Evolutionary conservation across 192 early-diverging fungal species (phyloP).

Genomic region (Coemansia sp.): DNA sequence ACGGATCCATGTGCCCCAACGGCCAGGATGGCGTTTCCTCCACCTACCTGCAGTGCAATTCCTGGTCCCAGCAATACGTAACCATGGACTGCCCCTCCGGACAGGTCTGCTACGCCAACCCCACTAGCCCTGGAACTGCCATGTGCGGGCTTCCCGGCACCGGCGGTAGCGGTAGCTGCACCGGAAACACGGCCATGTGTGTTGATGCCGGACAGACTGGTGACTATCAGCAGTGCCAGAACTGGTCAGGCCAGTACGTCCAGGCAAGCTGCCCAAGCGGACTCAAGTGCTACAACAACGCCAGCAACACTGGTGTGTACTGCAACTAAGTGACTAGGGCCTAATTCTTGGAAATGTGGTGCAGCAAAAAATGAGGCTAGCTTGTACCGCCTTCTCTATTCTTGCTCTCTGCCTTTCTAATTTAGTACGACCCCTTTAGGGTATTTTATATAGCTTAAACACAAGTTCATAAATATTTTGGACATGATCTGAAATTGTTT

Average conservation of each 20-base stretch:
- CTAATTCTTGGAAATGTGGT: not conserved
- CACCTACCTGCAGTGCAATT: constrained; percentile 56
- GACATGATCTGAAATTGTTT: no score
- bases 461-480: no score
- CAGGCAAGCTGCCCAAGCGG: constrained; percentile 29
- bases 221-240: constrained; percentile 41
- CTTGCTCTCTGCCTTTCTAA: not conserved
- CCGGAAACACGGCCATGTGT: constrained; percentile 49
- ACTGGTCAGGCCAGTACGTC: constrained; percentile 48
- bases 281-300: constrained; percentile 52
- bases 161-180: constrained; percentile 38
- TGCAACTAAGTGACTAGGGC: constrained; percentile 20
- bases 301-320: constrained; percentile 23
- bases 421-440: no score
- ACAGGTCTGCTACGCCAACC: constrained; percentile 56
- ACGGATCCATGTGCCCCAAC: constrained; percentile 48
- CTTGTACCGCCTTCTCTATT: not conserved
- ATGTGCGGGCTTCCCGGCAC: constrained; percentile 50
- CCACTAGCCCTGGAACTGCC: constrained; percentile 35
- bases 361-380: not conserved
- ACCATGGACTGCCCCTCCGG: constrained; percentile 32
- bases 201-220: constrained; percentile 28
- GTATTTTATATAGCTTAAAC: no score
- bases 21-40: constrained; percentile 46
- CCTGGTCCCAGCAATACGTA: constrained; percentile 31